A percentile compares a stretch with the other conserved stretches of the same genome.
These are phyloP conservation scores for Hamigera avellanea DNA, from an alignment of 495 filamentous ascomycete genomes.

Conservation along the genomic window DNA sequence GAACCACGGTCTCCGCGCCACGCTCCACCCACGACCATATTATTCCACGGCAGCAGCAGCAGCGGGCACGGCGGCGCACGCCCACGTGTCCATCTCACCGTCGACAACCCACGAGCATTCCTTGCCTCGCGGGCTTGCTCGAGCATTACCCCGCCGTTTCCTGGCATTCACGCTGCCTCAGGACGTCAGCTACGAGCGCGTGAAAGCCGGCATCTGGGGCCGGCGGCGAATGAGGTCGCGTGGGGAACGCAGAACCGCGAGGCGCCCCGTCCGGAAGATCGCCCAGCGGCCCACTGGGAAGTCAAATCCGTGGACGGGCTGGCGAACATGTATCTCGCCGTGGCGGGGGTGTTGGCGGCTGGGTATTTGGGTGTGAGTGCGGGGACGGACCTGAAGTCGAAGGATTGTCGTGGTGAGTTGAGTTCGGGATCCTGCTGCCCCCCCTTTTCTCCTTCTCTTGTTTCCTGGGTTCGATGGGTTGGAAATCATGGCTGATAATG, in stretches of 20 bases:
- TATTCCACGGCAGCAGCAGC: conserved; percentile 22
- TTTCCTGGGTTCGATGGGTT: not conserved
- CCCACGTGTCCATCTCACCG: conserved; percentile 28
- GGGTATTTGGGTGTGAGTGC: conserved; percentile 50
- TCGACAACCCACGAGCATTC: conserved; percentile 12
- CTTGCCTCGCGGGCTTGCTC: conserved; percentile 28
- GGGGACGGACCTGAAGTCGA: conserved; percentile 30
- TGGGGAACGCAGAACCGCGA: conserved; percentile 37
- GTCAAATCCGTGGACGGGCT: conserved; percentile 29
- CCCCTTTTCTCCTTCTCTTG: not conserved
- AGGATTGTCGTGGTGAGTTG: conserved; percentile 41
- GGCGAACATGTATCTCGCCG: conserved; percentile 32
- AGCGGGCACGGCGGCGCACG: conserved; percentile 34
- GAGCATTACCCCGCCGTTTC: conserved; percentile 19
- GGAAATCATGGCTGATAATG: not conserved
- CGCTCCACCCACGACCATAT: conserved; percentile 65
- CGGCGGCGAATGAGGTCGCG: conserved; percentile 30
- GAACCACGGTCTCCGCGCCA: conserved; percentile 47
- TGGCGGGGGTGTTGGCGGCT: conserved; percentile 52
- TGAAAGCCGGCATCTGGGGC: conserved; percentile 44
- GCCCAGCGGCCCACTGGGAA: conserved; percentile 25
- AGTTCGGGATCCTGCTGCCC: no score
- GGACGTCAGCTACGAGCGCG: conserved; percentile 30
- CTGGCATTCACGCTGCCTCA: conserved; percentile 25
- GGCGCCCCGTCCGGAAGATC: conserved; percentile 30